Evolutionary conservation across 2,329 filamentous ascomycete species (phyloP).

Genomic region (Fusarium clavum): DNA sequence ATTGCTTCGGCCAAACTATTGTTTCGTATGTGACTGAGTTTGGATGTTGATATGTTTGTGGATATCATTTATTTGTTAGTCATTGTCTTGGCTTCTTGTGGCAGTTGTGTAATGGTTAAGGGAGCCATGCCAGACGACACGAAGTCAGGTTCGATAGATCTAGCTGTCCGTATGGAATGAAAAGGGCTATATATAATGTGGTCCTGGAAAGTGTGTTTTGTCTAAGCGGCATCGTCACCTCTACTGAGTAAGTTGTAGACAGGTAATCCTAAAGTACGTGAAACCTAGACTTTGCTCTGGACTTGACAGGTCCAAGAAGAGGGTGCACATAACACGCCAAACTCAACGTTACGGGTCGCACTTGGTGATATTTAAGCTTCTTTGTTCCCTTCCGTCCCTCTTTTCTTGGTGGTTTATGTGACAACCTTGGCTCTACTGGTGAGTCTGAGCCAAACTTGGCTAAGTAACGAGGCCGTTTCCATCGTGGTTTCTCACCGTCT

Average conservation of each 20-base stretch:
- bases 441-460: constrained; percentile 5
- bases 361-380: background rate
- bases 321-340: constrained; percentile 26
- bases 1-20: background rate
- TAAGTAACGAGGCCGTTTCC: background rate
- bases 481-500: constrained; percentile 1
- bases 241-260: background rate
- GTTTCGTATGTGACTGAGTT: background rate
- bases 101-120: background rate
- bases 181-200: background rate
- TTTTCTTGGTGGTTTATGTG: background rate
- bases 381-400: background rate
- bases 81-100: background rate
- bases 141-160: background rate
- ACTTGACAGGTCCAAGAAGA: background rate
- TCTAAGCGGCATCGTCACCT: background rate
- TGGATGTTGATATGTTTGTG: too few relatives aligned
- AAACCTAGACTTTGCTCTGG: background rate
- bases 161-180: background rate
- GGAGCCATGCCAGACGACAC: background rate
- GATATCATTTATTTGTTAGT: background rate
- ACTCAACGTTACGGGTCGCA: constrained; percentile 25
- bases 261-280: background rate
- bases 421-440: background rate
- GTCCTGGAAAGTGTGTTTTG: background rate